Conservation (phyloP, 257 asterid genomes). For the Fraxinus anomala region DNA sequence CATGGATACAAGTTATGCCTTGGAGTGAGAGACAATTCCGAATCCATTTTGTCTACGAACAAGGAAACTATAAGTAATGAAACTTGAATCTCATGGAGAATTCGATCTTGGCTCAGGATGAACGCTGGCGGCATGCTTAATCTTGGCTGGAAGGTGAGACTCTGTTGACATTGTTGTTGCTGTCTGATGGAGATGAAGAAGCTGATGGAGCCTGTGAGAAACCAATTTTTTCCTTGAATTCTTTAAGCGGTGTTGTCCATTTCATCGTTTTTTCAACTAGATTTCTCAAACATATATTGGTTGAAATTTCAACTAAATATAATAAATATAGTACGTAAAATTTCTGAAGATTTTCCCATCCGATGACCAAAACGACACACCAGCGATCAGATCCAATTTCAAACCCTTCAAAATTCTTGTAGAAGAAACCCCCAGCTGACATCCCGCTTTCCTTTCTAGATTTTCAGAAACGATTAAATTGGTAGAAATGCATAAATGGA, state of each 20-base stretch:
- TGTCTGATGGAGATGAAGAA: slow-evolving; percentile 56
- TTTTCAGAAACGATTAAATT: slow-evolving; percentile 25
- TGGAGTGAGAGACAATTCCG: too few relatives aligned
- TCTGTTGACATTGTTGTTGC: slow-evolving; percentile 40
- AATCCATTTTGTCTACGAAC: too few relatives aligned
- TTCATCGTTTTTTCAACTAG: slow-evolving; percentile 82
- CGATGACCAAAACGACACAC: slow-evolving; percentile 46
- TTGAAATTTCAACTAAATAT: slow-evolving; percentile 34
- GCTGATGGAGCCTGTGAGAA: slow-evolving; percentile 60
- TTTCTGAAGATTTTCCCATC: slow-evolving; percentile 59
- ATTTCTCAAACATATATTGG: slow-evolving; percentile 52
- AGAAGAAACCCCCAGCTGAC: slow-evolving; percentile 66
- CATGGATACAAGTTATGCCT: too few relatives aligned
- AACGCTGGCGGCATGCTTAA: too few relatives aligned
- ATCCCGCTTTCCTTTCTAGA: slow-evolving; percentile 20
- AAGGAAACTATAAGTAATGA: too few relatives aligned
- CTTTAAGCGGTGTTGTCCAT: slow-evolving; percentile 97
- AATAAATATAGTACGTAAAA: slow-evolving; percentile 23
- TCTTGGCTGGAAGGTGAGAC: slow-evolving; percentile 48
- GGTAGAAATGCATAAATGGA: slow-evolving; percentile 15
- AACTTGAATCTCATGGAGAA: too few relatives aligned
- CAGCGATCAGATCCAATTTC: slow-evolving; percentile 57
- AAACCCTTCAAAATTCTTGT: slow-evolving; percentile 62
- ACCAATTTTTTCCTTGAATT: slow-evolving; percentile 94
- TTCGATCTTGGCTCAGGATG: too few relatives aligned